Conservation (phyloP, 768 basidiomycete genomes). For the Tulasnella sp. region DNA sequence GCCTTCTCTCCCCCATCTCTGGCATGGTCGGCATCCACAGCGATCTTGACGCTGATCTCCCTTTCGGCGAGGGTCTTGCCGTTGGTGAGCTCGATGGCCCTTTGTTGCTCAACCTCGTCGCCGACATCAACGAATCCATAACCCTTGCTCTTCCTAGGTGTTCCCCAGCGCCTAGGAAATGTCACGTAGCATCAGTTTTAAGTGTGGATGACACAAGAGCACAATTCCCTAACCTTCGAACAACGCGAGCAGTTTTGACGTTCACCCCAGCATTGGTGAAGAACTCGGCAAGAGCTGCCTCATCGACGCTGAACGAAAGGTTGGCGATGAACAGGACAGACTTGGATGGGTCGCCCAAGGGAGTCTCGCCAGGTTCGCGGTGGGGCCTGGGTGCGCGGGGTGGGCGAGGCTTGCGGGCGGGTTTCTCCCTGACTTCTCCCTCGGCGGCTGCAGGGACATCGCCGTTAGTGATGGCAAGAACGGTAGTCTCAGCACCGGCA, state of each 20-base stretch:
- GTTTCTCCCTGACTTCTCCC: conserved; percentile 22
- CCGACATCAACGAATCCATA: conserved; percentile 98
- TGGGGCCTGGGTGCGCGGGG: conserved; percentile 45
- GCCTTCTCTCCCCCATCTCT: neutral
- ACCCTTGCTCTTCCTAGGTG: conserved; percentile 83
- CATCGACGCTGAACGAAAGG: conserved; percentile 89
- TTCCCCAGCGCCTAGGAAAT: conserved; percentile 47
- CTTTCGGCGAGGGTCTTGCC: conserved; percentile 84
- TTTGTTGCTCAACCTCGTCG: conserved; percentile 76
- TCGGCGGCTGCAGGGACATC: conserved; percentile 31
- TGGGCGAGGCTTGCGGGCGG: conserved; percentile 39
- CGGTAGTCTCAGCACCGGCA: conserved; percentile 30
- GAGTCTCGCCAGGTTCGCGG: conserved; percentile 73
- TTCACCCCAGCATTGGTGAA: conserved; percentile 81
- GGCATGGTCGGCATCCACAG: conserved; percentile 56
- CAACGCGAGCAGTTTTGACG: conserved; percentile 80
- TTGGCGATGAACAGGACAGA: conserved; percentile 93
- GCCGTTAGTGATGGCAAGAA: conserved; percentile 30
- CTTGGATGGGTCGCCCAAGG: conserved; percentile 79
- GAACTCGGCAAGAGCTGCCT: conserved; percentile 63
- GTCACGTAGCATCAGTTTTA: neutral
- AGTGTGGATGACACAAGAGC: neutral
- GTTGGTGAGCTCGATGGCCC: conserved; percentile 77
- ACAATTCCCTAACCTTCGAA: conserved; percentile 35
- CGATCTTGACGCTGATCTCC: conserved; percentile 86